These are phyloP conservation scores for Diplodia corticola DNA, from an alignment of 2,329 filamentous ascomycete species.

Conservation along the genomic window DNA sequence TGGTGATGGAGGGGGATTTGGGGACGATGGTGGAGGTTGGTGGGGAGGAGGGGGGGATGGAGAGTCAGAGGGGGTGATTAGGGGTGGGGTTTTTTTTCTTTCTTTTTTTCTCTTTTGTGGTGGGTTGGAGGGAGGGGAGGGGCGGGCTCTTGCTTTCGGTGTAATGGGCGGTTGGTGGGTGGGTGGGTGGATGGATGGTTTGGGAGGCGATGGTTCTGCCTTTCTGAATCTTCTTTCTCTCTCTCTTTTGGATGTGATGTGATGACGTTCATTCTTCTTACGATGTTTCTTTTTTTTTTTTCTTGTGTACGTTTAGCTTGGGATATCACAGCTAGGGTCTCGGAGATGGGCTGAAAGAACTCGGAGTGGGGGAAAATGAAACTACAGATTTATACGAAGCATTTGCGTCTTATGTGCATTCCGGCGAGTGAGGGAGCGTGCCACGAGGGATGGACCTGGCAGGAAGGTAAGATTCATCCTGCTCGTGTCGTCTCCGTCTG, in stretches of 20 bases:
- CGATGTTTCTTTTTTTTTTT: neutral
- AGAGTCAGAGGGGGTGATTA: too few species aligned
- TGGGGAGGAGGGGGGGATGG: neutral
- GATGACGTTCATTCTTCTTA: neutral
- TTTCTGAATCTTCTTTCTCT: neutral
- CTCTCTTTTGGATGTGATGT: neutral
- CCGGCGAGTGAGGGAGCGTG: neutral
- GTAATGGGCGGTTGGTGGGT: neutral
- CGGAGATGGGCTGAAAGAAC: neutral
- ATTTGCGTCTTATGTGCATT: neutral
- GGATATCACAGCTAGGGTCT: neutral
- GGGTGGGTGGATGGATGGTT: neutral
- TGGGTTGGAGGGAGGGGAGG: neutral
- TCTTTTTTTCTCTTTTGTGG: neutral
- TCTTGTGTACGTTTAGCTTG: neutral
- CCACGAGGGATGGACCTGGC: neutral
- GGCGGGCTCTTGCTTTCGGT: too few species aligned
- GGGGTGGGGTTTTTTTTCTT: neutral
- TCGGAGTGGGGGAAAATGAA: neutral
- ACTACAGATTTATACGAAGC: neutral
- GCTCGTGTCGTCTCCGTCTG: too few species aligned
- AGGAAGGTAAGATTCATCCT: neutral
- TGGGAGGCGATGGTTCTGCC: neutral
- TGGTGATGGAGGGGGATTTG: constrained; percentile 41
- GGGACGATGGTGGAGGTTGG: constrained; percentile 25